Evolutionary conservation across 768 basidiomycete genomes (phyloP).

Genomic region (Obba rivulosa): DNA sequence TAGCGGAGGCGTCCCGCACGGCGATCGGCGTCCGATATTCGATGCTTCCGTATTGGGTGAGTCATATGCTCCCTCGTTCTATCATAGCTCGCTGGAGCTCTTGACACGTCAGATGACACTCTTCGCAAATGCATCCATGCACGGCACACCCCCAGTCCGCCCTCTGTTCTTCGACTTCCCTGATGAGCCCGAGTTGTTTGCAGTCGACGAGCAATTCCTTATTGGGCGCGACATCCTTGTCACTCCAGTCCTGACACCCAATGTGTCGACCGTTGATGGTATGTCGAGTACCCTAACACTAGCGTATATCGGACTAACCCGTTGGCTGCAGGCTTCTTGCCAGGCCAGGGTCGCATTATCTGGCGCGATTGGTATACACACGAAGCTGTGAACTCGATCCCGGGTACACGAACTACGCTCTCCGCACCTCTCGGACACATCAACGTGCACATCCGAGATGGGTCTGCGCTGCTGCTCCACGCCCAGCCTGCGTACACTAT

Average conservation of each 20-base stretch:
- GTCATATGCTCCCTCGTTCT: conserved; percentile 13
- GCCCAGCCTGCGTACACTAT: conserved; percentile 60
- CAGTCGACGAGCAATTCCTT: conserved; percentile 64
- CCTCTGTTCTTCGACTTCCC: conserved; percentile 80
- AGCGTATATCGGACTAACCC: no score
- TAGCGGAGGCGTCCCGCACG: conserved; percentile 65
- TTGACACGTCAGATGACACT: conserved; percentile 52
- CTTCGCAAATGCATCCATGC: conserved; percentile 60
- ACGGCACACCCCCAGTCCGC: conserved; percentile 66
- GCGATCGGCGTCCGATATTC: conserved; percentile 70
- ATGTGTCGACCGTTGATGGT: conserved; percentile 65
- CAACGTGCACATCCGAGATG: conserved; percentile 68
- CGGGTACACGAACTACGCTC: conserved; percentile 44
- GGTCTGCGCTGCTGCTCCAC: conserved; percentile 61
- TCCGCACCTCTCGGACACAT: conserved; percentile 69
- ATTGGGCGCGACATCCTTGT: conserved; percentile 67
- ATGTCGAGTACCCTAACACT: conserved; percentile 1
- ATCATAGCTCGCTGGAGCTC: no score
- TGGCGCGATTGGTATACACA: conserved; percentile 80
- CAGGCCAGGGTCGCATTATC: conserved; percentile 48
- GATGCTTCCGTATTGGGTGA: conserved; percentile 74
- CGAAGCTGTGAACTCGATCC: conserved; percentile 39
- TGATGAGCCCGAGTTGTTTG: conserved; percentile 57
- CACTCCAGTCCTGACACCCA: conserved; percentile 69
- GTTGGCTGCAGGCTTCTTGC: conserved; percentile 49